phyloP scores from a whole-genome alignment of 495 filamentous ascomycete genomes.

The Penicillium paxilli region DNA sequence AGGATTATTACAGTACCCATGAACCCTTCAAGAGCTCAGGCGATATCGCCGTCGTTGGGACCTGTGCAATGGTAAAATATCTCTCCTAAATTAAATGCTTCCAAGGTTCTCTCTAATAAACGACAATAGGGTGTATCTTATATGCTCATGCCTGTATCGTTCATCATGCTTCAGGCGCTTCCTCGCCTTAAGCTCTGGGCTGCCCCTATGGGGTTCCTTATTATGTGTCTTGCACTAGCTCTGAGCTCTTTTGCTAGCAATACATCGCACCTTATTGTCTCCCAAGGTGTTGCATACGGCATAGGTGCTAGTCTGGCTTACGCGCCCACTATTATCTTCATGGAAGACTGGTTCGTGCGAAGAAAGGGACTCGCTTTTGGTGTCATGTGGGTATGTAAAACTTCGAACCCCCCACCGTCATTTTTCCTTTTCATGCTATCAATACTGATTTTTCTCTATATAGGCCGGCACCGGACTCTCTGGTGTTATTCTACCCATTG shows the following conservation, averaged over 20 bases:
- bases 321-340: conserved; percentile 45
- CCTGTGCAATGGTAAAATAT: conserved; percentile 39
- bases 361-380: conserved; percentile 51
- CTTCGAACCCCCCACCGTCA: too few species aligned
- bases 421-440: too few species aligned
- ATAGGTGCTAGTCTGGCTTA: conserved; percentile 48
- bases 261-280: conserved; percentile 45
- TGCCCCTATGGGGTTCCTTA: conserved; percentile 39
- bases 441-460: background rate
- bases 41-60: conserved; percentile 45
- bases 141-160: conserved; percentile 46
- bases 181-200: conserved; percentile 38
- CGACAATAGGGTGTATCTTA: conserved; percentile 49
- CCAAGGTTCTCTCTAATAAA: background rate
- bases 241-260: conserved; percentile 45
- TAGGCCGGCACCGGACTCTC: conserved; percentile 43
- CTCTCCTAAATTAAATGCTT: background rate
- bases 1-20: conserved; percentile 55
- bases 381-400: conserved; percentile 42
- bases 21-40: conserved; percentile 44
- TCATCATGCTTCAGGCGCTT: conserved; percentile 39
- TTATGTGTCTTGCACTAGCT: conserved; percentile 41
- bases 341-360: conserved; percentile 57
- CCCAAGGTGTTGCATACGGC: conserved; percentile 52
- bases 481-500: conserved; percentile 47